Percentiles rank a stretch among this genome's conserved stretches.
Conservation (phyloP, 306 rosid genomes). For the Echinosophora koreensis region DNA sequence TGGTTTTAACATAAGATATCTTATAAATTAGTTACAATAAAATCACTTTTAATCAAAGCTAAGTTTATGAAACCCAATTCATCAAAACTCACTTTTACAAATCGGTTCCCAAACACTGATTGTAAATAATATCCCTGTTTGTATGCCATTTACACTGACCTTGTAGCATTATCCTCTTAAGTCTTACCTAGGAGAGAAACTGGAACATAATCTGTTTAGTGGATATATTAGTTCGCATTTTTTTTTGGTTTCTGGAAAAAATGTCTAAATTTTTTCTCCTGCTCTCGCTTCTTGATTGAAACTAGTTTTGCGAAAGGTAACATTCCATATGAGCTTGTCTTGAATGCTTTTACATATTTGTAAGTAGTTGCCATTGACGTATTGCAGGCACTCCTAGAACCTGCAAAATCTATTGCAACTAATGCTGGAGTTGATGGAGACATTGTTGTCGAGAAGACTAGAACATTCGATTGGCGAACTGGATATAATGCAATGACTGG, state of each 20-base stretch:
- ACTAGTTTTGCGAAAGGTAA: slow-evolving; percentile 24
- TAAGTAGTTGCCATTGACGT: slow-evolving; percentile 36
- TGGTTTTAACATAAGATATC: no score
- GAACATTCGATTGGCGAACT: slow-evolving; percentile 68
- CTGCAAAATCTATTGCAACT: slow-evolving; percentile 81
- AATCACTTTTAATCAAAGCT: no score
- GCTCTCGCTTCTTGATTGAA: not conserved
- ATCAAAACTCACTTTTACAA: no score
- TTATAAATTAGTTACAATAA: no score
- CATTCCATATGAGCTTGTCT: slow-evolving; percentile 12
- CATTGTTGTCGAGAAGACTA: slow-evolving; percentile 81
- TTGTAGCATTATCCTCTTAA: not conserved
- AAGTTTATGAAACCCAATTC: no score
- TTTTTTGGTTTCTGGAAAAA: slow-evolving; percentile 8
- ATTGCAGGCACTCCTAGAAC: slow-evolving; percentile 89
- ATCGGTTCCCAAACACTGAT: no score
- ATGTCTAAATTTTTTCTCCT: not conserved
- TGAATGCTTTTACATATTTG: slow-evolving; percentile 28
- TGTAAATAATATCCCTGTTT: no score
- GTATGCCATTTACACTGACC: not conserved
- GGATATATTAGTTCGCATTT: slow-evolving; percentile 1
- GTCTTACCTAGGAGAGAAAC: slow-evolving; percentile 11
- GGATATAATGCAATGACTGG: slow-evolving; percentile 92
- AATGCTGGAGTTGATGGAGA: slow-evolving; percentile 95
- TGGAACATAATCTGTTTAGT: slow-evolving; percentile 6